Conservation (phyloP, 2,329 filamentous ascomycete genomes). For the Trichocomaceae sp. region DNA sequence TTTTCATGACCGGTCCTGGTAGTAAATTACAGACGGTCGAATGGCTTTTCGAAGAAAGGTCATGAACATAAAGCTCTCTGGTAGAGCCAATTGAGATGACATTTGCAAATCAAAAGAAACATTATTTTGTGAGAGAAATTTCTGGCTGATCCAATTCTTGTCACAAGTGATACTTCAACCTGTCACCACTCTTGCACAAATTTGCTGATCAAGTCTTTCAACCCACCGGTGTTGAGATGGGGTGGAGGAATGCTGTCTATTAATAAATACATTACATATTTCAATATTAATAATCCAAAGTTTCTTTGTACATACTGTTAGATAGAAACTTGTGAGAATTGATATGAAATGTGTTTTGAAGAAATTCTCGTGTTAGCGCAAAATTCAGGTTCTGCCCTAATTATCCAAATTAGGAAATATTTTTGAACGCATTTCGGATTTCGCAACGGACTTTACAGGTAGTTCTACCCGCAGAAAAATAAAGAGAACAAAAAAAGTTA, state of each 20-base stretch:
- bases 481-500: background rate
- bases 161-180: too few relatives aligned
- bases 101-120: too few relatives aligned
- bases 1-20: constrained; percentile 4
- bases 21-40: constrained; percentile 2
- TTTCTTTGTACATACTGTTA: background rate
- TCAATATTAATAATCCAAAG: background rate
- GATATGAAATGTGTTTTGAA: background rate
- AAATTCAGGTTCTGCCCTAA: background rate
- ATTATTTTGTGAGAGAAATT: too few relatives aligned
- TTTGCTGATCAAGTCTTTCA: background rate
- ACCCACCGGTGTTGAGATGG: background rate
- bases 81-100: background rate
- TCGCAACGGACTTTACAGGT: background rate
- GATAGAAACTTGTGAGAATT: background rate
- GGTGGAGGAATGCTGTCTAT: background rate
- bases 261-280: background rate
- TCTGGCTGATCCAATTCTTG: too few relatives aligned
- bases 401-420: background rate
- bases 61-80: constrained; percentile 1
- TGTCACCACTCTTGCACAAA: background rate
- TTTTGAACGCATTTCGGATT: background rate
- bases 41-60: background rate
- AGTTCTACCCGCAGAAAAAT: background rate
- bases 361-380: background rate